A percentile compares a stretch with the other conserved stretches of the same genome.
These are phyloP conservation scores for Blastocystis sp. DNA, from an alignment of 352 stramenopile genomes.

Conservation along the genomic window DNA sequence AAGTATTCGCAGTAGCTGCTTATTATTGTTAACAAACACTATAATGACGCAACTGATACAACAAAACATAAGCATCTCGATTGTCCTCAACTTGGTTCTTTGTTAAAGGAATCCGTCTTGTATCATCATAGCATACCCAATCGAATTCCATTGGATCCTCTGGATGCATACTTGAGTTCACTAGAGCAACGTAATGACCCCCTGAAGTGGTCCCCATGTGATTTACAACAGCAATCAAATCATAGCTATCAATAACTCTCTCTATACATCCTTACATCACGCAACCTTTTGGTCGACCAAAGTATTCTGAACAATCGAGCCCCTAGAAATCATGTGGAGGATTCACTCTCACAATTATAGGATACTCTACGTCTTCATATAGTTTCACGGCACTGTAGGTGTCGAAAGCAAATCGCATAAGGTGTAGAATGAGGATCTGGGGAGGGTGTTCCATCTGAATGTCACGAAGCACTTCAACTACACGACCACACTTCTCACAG, in stretches of 20 bases:
- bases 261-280: not conserved
- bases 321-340: slow-evolving; percentile 75
- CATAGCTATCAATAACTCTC: slow-evolving; percentile 75
- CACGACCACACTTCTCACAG: slow-evolving; percentile 10
- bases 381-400: slow-evolving; percentile 79
- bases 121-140: slow-evolving; percentile 45
- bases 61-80: slow-evolving; percentile 37
- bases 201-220: slow-evolving; percentile 78
- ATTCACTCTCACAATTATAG: slow-evolving; percentile 74
- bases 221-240: slow-evolving; percentile 78
- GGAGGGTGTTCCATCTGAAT: slow-evolving; percentile 69
- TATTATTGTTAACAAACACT: not conserved
- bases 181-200: slow-evolving; percentile 80
- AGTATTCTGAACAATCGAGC: slow-evolving; percentile 55
- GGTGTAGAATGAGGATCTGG: slow-evolving; percentile 77
- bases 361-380: slow-evolving; percentile 76
- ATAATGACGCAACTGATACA: slow-evolving; percentile 48
- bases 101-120: not conserved
- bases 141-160: not conserved
- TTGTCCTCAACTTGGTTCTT: slow-evolving; percentile 12
- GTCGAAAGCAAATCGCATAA: slow-evolving; percentile 81
- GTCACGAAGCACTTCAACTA: slow-evolving; percentile 35
- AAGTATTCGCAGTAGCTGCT: slow-evolving; percentile 44
- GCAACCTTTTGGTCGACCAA: not conserved
- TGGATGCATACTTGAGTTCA: slow-evolving; percentile 23